Conservation (phyloP, 2,329 filamentous ascomycete species). For the Colletotrichum chrysophilum region DNA sequence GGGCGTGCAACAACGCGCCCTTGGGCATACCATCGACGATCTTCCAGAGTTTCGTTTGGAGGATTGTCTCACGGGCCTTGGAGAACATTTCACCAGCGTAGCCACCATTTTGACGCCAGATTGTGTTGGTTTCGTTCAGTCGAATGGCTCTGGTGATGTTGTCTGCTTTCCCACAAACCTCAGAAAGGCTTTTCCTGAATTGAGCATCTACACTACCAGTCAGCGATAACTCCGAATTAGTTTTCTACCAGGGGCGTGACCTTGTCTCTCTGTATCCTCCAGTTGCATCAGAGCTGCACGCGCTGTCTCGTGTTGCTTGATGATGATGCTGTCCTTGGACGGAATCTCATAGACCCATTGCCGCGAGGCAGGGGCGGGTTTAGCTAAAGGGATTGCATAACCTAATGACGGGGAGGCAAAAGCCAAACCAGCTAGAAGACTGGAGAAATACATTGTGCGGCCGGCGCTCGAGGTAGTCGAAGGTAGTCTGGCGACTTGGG, state of each 20-base stretch:
- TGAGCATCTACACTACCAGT: not conserved
- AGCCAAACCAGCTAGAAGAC: not conserved
- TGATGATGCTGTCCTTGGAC: not conserved
- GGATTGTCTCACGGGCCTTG: slow-evolving; percentile 84
- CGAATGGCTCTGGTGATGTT: not conserved
- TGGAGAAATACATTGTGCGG: not conserved
- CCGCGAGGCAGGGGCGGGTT: not conserved
- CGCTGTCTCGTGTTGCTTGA: not conserved
- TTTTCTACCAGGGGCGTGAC: not conserved
- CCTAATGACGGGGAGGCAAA: not conserved
- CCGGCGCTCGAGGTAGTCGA: not conserved
- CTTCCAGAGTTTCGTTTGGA: slow-evolving; percentile 82
- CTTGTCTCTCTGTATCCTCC: not conserved
- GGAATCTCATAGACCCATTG: not conserved
- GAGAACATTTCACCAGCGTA: slow-evolving; percentile 95
- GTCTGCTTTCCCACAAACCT: not conserved
- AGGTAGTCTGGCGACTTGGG: not conserved
- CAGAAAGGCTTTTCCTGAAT: not conserved
- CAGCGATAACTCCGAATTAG: not conserved
- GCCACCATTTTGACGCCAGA: not conserved
- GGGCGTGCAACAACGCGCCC: slow-evolving; percentile 83
- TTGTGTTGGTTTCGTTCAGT: not conserved
- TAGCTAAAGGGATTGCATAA: not conserved
- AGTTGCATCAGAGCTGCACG: not conserved
- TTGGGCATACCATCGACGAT: slow-evolving; percentile 90